Conservation (phyloP, 306 rosid genomes). For the Bauhinia variegata region DNA sequence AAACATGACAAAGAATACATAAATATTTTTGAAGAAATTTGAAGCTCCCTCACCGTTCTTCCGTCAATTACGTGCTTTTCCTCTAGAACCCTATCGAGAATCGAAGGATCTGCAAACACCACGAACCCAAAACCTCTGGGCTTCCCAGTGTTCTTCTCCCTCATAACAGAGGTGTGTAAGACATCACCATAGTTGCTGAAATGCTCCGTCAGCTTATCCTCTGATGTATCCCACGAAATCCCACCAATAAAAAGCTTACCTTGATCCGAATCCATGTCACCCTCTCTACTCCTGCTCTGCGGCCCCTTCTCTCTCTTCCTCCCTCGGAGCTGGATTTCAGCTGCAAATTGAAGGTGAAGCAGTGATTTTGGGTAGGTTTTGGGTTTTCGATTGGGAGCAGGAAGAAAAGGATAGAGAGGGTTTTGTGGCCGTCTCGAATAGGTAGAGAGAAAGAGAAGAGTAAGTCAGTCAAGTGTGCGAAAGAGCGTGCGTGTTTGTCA, state of each 20-base stretch:
- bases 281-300: not conserved
- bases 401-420: conserved; percentile 33
- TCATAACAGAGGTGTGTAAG: conserved; percentile 80
- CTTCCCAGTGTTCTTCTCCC: conserved; percentile 76
- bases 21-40: too few relatives aligned
- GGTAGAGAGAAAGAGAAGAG: conserved; percentile 14
- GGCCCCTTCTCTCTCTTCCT: not conserved
- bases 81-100: conserved; percentile 90
- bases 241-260: conserved; percentile 97
- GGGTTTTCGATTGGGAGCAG: not conserved
- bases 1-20: too few relatives aligned
- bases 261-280: conserved; percentile 89
- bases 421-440: conserved; percentile 49
- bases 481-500: conserved; percentile 2
- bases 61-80: conserved; percentile 88
- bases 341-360: not conserved
- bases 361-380: not conserved
- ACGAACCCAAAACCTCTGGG: conserved; percentile 95
- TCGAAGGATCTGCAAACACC: conserved; percentile 82
- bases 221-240: conserved; percentile 92
- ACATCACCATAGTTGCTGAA: conserved; percentile 83
- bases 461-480: too few relatives aligned
- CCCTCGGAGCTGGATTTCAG: not conserved
- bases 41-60: conserved; percentile 60
- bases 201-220: conserved; percentile 87